These are phyloP conservation scores for Erodium moschatum DNA, from an alignment of 441 rosid genomes.

Conservation along the genomic window DNA sequence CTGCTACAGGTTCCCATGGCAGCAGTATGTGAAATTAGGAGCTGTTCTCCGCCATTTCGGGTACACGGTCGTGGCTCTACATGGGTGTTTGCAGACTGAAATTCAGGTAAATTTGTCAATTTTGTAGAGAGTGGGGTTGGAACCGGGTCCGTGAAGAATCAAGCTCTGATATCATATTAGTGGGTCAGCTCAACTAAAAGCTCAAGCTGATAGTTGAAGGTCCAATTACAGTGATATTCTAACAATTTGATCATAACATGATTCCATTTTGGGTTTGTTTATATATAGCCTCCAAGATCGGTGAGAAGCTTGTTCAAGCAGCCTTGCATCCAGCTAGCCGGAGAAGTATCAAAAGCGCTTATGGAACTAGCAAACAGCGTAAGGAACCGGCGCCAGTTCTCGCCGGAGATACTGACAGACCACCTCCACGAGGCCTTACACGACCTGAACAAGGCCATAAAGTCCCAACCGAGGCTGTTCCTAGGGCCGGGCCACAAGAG, in stretches of 20 bases:
- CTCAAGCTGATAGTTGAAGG: too few species aligned
- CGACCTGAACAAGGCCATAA: constrained; percentile 60
- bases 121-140: too few species aligned
- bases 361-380: constrained; percentile 55
- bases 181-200: too few species aligned
- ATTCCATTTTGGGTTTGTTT: background rate
- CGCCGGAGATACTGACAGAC: constrained; percentile 62
- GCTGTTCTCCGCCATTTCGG: constrained; percentile 79
- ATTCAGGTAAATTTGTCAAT: constrained; percentile 60
- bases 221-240: too few species aligned
- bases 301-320: constrained; percentile 64
- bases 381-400: constrained; percentile 53
- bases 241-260: background rate
- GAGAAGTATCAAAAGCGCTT: constrained; percentile 58
- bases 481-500: constrained; percentile 37
- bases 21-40: constrained; percentile 72
- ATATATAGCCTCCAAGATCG: constrained; percentile 44
- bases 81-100: constrained; percentile 74
- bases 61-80: constrained; percentile 68
- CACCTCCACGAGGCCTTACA: constrained; percentile 65
- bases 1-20: constrained; percentile 61
- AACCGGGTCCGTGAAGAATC: too few species aligned
- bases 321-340: constrained; percentile 54
- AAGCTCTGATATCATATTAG: too few species aligned
- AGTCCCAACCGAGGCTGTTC: constrained; percentile 69